These are phyloP conservation scores for Penicillium sp. DNA, from an alignment of 2,329 filamentous ascomycete genomes.

Conservation along the genomic window DNA sequence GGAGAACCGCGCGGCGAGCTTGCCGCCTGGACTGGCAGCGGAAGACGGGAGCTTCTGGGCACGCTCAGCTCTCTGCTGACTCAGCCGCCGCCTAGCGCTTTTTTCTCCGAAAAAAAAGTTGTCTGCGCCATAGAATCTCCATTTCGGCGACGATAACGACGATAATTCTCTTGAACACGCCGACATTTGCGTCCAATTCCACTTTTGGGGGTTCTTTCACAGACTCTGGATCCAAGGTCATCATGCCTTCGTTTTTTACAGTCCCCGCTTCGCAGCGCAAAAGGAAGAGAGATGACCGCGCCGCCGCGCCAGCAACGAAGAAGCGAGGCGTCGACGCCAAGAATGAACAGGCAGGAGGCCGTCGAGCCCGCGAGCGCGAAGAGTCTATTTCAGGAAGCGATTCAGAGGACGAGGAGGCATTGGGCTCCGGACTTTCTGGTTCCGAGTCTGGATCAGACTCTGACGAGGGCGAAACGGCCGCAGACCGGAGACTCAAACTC, in stretches of 20 bases:
- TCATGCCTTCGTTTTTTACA: constrained; percentile 95
- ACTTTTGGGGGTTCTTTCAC: constrained; percentile 1
- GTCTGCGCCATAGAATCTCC: constrained; percentile 16
- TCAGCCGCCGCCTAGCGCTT: constrained; percentile 29
- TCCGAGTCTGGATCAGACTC: constrained; percentile 59
- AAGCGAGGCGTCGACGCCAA: constrained; percentile 40
- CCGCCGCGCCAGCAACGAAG: constrained; percentile 40
- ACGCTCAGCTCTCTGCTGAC: constrained; percentile 33
- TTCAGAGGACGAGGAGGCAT: constrained; percentile 57
- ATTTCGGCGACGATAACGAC: constrained; percentile 6
- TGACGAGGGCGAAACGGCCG: constrained; percentile 74
- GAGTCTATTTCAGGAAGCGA: constrained; percentile 87
- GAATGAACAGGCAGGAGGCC: constrained; percentile 34
- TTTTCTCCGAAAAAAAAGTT: constrained; percentile 35
- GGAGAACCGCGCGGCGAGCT: constrained; percentile 36
- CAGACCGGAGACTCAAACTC: constrained; percentile 76
- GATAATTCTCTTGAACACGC: constrained; percentile 1
- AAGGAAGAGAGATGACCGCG: constrained; percentile 63
- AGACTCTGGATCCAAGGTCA: constrained; percentile 1
- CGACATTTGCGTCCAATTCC: constrained; percentile 4
- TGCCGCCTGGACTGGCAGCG: constrained; percentile 28
- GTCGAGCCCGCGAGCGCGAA: constrained; percentile 50
- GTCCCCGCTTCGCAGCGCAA: constrained; percentile 81
- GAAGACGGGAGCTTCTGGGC: constrained; percentile 9
- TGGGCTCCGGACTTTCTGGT: constrained; percentile 43